Conservation (phyloP, 495 filamentous ascomycete species). For the Podospora conica region DNA sequence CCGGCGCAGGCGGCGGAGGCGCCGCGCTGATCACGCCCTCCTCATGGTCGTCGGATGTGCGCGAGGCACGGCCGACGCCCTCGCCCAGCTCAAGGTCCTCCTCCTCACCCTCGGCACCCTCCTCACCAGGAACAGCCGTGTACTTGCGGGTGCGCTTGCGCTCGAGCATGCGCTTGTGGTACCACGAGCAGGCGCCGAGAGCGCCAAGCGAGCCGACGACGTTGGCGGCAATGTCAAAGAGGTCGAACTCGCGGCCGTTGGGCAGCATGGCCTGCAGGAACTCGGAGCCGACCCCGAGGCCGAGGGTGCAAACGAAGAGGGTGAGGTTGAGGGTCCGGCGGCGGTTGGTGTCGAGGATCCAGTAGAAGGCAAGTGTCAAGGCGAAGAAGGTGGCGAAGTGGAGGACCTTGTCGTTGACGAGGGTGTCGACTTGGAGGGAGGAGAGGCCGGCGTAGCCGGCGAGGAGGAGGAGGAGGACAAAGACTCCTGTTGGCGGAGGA, state of each 20-base stretch:
- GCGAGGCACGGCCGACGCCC: constrained; percentile 38
- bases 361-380: constrained; percentile 87
- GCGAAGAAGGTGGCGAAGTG: constrained; percentile 87
- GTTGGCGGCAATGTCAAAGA: constrained; percentile 82
- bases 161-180: constrained; percentile 93
- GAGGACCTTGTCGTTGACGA: constrained; percentile 79
- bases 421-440: constrained; percentile 46
- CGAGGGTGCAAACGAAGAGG: constrained; percentile 66
- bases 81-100: constrained; percentile 54
- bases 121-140: constrained; percentile 49
- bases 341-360: constrained; percentile 86
- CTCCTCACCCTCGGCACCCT: constrained; percentile 46
- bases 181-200: constrained; percentile 73
- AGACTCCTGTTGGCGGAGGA: constrained; percentile 51
- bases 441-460: constrained; percentile 74
- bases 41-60: constrained; percentile 21
- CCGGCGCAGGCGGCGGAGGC: background rate
- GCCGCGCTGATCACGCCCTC: constrained; percentile 27
- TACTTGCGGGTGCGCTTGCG: constrained; percentile 74
- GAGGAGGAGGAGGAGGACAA: constrained; percentile 66
- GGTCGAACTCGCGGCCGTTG: constrained; percentile 77
- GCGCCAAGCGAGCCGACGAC: constrained; percentile 68
- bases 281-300: constrained; percentile 77
- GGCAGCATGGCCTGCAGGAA: constrained; percentile 74
- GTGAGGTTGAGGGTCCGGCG: constrained; percentile 79